A percentile compares a stretch with the other conserved stretches of the same genome.
Conservation (phyloP, 1,284 basidiomycete genomes). For the Phylloporus sp. region DNA sequence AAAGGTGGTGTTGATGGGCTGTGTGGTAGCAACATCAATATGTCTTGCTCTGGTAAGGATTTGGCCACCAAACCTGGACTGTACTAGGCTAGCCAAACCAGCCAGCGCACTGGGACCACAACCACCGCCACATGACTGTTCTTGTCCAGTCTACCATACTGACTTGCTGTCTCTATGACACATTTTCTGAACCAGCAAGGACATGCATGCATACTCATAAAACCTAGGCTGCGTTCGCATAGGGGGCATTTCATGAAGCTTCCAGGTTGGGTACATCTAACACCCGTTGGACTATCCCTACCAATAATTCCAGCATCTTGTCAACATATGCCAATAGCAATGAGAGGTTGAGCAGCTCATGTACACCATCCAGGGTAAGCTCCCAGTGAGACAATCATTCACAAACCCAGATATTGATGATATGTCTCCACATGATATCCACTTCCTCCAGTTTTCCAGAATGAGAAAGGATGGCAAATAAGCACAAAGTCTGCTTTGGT, state of each 20-base stretch:
- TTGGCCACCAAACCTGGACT: conserved; percentile 45
- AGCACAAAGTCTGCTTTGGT: conserved; percentile 46
- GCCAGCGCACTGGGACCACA: conserved; percentile 61
- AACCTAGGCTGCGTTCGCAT: conserved; percentile 55
- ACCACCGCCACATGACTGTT: conserved; percentile 56
- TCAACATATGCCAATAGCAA: conserved; percentile 54
- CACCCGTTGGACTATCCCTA: conserved; percentile 51
- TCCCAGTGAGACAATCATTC: conserved; percentile 33
- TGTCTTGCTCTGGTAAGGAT: background rate
- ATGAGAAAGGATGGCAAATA: conserved; percentile 54
- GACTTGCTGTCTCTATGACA: conserved; percentile 46
- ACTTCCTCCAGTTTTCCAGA: conserved; percentile 54
- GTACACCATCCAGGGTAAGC: conserved; percentile 37
- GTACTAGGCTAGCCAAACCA: conserved; percentile 54
- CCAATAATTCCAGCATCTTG: conserved; percentile 48
- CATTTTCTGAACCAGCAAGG: conserved; percentile 44
- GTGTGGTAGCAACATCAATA: background rate
- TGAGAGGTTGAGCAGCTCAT: conserved; percentile 54
- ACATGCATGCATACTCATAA: conserved; percentile 52
- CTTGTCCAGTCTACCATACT: conserved; percentile 52
- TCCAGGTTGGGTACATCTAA: conserved; percentile 42
- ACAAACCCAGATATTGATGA: conserved; percentile 50
- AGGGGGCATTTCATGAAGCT: conserved; percentile 38
- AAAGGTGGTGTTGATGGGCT: conserved; percentile 37
- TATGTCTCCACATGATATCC: conserved; percentile 60